Conservation (phyloP, 2,329 filamentous ascomycete species). For the Didymella pomorum region DNA sequence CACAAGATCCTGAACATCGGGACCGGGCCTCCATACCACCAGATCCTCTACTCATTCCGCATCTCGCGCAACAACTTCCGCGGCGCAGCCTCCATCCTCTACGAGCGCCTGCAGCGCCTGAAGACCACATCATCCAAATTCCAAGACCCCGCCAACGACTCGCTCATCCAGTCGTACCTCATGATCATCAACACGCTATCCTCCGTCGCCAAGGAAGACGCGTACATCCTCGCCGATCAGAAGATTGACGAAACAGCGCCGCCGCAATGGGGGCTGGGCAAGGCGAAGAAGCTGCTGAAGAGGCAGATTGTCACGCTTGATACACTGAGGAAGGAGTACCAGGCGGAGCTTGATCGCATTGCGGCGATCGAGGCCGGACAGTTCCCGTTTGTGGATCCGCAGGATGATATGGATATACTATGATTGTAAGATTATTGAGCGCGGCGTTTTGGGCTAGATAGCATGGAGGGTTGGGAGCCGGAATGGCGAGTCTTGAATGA, state of each 20-base stretch:
- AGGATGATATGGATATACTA: conserved; percentile 50
- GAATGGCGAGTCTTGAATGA: background rate
- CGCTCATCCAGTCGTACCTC: conserved; percentile 78
- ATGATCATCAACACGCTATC: conserved; percentile 91
- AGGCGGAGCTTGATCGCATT: conserved; percentile 86
- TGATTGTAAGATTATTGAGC: conserved; percentile 35
- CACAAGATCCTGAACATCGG: conserved; percentile 71
- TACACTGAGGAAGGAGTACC: conserved; percentile 87
- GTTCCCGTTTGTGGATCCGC: conserved; percentile 72
- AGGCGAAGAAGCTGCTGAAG: conserved; percentile 58
- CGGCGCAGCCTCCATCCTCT: conserved; percentile 69
- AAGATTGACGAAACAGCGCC: conserved; percentile 52
- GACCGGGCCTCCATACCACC: conserved; percentile 74
- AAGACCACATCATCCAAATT: conserved; percentile 50
- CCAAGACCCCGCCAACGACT: conserved; percentile 60
- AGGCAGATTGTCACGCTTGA: conserved; percentile 84
- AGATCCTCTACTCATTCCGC: conserved; percentile 90
- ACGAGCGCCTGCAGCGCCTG: conserved; percentile 64
- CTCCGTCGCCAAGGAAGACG: conserved; percentile 81
- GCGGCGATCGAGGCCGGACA: conserved; percentile 88
- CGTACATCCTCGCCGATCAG: conserved; percentile 74
- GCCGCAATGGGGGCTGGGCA: conserved; percentile 40
- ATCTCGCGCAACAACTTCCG: conserved; percentile 86
- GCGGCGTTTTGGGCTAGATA: conserved; percentile 30
- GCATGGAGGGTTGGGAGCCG: background rate